Conservation (phyloP, 225 moss, liverwort and hornwort species). For the Sphagnum tenellum region DNA sequence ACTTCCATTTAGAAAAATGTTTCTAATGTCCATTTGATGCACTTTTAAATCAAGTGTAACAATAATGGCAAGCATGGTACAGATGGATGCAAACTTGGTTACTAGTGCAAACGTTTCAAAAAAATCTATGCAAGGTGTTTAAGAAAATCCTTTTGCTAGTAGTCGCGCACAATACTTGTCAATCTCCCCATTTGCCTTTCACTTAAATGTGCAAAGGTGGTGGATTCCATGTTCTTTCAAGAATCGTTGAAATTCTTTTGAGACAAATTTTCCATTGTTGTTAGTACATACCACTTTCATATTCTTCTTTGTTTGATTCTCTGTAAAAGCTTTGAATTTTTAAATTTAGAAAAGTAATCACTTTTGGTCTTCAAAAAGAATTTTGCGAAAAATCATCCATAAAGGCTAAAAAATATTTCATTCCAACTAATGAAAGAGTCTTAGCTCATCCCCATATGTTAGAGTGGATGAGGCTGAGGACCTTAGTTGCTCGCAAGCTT, state of each 20-base stretch:
- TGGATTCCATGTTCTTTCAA: neutral
- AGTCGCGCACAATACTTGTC: no score
- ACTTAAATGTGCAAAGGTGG: neutral
- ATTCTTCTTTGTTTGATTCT: conserved; percentile 1
- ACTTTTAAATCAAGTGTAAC: no score
- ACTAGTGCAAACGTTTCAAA: no score
- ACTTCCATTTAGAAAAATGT: no score
- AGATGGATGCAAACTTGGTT: no score
- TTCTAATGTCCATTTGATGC: no score
- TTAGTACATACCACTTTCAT: conserved; percentile 1
- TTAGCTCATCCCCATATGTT: neutral
- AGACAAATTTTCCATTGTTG: neutral
- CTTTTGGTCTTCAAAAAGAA: neutral
- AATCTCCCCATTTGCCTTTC: neutral
- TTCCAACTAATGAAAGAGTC: neutral
- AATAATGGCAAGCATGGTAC: no score
- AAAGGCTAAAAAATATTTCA: conserved; percentile 2
- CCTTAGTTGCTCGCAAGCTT: neutral
- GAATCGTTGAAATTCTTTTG: neutral
- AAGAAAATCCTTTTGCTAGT: no score
- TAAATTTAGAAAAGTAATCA: conserved; percentile 2
- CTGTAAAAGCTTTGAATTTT: neutral
- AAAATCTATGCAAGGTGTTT: no score
- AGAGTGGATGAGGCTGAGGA: neutral
- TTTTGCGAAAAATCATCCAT: conserved; percentile 6